phyloP scores from a whole-genome alignment of 768 basidiomycete species.

The Piloderma croceum region DNA sequence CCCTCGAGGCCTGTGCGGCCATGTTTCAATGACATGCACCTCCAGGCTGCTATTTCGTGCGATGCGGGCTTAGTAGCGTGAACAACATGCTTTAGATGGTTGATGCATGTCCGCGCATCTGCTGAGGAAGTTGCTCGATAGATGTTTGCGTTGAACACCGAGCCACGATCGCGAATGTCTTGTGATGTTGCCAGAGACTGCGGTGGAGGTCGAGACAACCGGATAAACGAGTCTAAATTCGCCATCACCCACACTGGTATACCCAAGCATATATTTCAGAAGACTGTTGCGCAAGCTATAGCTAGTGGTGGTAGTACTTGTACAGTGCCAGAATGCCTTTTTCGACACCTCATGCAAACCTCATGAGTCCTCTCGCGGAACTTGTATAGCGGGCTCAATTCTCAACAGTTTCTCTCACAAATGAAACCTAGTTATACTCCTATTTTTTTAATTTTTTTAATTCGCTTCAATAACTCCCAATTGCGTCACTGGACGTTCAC shows the following conservation, averaged over 20 bases:
- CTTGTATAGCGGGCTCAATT: too few species aligned
- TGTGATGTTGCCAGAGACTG: constrained; percentile 53
- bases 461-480: too few species aligned
- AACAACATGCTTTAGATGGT: constrained; percentile 50
- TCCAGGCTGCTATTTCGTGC: constrained; percentile 75
- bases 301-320: too few species aligned
- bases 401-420: too few species aligned
- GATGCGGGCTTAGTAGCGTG: constrained; percentile 56
- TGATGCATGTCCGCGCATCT: constrained; percentile 45
- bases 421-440: too few species aligned
- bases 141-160: constrained; percentile 62
- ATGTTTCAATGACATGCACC: constrained; percentile 66
- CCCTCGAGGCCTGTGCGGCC: constrained; percentile 63
- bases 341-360: too few species aligned
- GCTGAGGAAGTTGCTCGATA: constrained; percentile 48
- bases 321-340: too few species aligned
- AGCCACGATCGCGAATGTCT: constrained; percentile 71
- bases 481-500: too few species aligned
- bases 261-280: too few species aligned
- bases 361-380: too few species aligned
- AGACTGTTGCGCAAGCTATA: too few species aligned
- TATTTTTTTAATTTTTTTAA: too few species aligned
- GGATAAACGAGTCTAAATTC: constrained; percentile 52
- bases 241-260: constrained; percentile 24
- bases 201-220: constrained; percentile 38